Conservation (phyloP, 2,329 filamentous ascomycete species). For the Venturia carpophila region DNA sequence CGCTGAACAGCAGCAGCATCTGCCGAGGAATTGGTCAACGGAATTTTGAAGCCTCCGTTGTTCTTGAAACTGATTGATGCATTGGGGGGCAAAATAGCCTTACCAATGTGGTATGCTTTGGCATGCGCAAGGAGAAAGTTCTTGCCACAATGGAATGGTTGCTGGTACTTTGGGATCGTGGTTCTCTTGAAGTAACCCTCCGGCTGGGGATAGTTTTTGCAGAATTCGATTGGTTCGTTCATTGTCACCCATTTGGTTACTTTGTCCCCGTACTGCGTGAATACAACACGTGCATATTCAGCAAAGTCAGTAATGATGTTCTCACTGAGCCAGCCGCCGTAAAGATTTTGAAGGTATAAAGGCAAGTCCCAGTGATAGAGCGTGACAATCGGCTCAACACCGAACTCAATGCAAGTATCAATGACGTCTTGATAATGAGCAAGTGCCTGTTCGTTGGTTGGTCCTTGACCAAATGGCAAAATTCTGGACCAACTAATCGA, state of each 20-base stretch:
- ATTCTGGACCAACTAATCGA: constrained; percentile 77
- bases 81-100: constrained; percentile 54
- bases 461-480: constrained; percentile 76
- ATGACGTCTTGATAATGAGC: constrained; percentile 73
- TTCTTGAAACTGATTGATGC: constrained; percentile 71
- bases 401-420: constrained; percentile 66
- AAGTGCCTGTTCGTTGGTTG: constrained; percentile 69
- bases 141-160: constrained; percentile 50
- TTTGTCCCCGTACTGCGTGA: constrained; percentile 61
- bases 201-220: constrained; percentile 58
- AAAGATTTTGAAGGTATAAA: constrained; percentile 67
- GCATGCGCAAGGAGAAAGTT: constrained; percentile 73
- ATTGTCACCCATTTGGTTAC: constrained; percentile 88
- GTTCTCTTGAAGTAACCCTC: constrained; percentile 75
- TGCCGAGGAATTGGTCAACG: constrained; percentile 67
- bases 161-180: constrained; percentile 66
- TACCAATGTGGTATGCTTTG: constrained; percentile 72
- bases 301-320: constrained; percentile 80
- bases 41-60: constrained; percentile 76
- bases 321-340: constrained; percentile 73
- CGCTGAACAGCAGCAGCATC: constrained; percentile 71
- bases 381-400: constrained; percentile 74
- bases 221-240: constrained; percentile 71
- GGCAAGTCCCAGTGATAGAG: constrained; percentile 87
- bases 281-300: constrained; percentile 68